Base-by-base conservation (phyloP, 2,329 filamentous ascomycete genomes). In the Macroventuria anomochaeta region DNA sequence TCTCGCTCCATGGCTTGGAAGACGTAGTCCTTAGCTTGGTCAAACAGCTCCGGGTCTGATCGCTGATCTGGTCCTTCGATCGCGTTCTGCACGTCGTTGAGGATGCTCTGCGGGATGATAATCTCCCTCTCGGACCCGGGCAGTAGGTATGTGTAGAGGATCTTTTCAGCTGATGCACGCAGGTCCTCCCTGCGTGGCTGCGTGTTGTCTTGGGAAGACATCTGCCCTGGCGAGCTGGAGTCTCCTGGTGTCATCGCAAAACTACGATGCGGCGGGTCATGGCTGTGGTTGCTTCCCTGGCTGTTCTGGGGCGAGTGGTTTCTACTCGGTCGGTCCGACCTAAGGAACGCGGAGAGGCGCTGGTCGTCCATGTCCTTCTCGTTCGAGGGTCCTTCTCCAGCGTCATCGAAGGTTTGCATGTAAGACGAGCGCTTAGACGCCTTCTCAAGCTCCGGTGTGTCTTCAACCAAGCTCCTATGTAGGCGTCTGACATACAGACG, bases 1-100 rank as follows among this genome's bases (percentile, higher is more conserved):
- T 99, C 95, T 50, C 96, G 86, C 78, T 99, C 96, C 95, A 99
- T 99, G 28, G 96, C 96, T 77, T 99, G 96, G 76, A 97, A 99
- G 58, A 97, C 95, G 73, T 97, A 99, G 78, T 99, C 95, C 80
- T 99, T 99, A 48, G 95, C 95, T 17, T 91, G 87, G 72, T 97
- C 95, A 68, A 99, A 99, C 11, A 99, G 89, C 75, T 99, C 95
- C 0, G 95, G 95, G 71, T 99, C 95, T 68, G 97, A 95, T 65
- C 95, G 87, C 38, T 91, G 91, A 61, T 91, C 88, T 0, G 67
- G 65, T 63, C 93, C 89, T 76, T 99, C 95, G 59, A 99, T 96
- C 12, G 91, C 85, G 17, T 87, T 83, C 32, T 92, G 96, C 55
- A 97, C 93, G 20, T 93, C 88, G 48, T 89, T 84, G 0, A 93